Evolutionary conservation across 306 rosid species (phyloP).

Genomic region (Casuarina glauca): DNA sequence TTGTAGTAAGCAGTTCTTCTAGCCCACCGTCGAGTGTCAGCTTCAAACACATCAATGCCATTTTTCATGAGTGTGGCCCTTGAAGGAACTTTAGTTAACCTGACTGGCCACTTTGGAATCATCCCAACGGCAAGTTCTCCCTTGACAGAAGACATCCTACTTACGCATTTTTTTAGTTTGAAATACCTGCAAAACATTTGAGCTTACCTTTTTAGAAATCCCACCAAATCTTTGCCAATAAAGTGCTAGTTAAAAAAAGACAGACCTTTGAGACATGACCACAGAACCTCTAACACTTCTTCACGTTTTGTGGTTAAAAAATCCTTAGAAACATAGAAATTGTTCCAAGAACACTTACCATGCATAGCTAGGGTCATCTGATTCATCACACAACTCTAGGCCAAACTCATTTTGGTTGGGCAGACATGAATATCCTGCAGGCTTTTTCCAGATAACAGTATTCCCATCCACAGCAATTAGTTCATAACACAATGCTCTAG

Average conservation of each 20-base stretch:
- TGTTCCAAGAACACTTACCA: slow-evolving; percentile 54
- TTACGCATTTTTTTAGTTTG: slow-evolving; percentile 77
- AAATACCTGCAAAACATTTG: slow-evolving; percentile 65
- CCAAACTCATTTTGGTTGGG: slow-evolving; percentile 91
- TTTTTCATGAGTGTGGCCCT: slow-evolving; percentile 68
- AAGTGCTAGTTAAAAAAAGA: not conserved
- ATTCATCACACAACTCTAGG: slow-evolving; percentile 67
- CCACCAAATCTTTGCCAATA: slow-evolving; percentile 19
- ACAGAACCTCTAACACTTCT: not conserved
- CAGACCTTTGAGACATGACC: not conserved
- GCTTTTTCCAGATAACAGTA: slow-evolving; percentile 95
- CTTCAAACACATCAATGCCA: slow-evolving; percentile 77
- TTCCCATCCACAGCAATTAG: slow-evolving; percentile 87
- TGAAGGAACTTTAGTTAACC: slow-evolving; percentile 65
- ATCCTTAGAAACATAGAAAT: not conserved
- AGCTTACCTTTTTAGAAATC: slow-evolving; percentile 22
- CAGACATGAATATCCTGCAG: slow-evolving; percentile 64
- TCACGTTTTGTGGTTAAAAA: not conserved
- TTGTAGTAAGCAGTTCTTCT: slow-evolving; percentile 80
- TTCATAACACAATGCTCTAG: slow-evolving; percentile 93
- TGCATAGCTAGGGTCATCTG: slow-evolving; percentile 75
- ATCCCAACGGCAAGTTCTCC: slow-evolving; percentile 73
- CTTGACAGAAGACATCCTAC: slow-evolving; percentile 57
- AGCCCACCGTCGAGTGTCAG: slow-evolving; percentile 86
- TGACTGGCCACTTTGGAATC: slow-evolving; percentile 89